These are phyloP conservation scores for Syzygium oleosum DNA, from an alignment of 345 rosid species.

Conservation along the genomic window DNA sequence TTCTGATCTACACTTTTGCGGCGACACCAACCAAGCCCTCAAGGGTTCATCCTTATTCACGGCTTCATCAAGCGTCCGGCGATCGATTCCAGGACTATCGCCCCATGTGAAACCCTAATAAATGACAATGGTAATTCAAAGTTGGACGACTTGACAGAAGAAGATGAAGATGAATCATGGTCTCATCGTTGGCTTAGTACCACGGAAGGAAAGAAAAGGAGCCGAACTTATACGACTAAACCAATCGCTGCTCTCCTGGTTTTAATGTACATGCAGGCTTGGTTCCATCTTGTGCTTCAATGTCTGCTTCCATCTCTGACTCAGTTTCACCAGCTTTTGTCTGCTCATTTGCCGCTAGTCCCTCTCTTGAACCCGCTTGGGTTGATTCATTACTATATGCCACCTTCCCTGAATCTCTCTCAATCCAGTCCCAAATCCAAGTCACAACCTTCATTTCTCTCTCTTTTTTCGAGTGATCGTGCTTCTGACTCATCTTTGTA, in stretches of 20 bases:
- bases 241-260: background rate
- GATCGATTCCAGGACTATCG: background rate
- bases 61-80: background rate
- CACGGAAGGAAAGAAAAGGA: background rate
- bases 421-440: conserved; percentile 56
- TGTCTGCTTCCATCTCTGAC: background rate
- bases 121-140: background rate
- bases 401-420: conserved; percentile 24
- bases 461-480: conserved; percentile 38
- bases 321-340: background rate
- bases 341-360: conserved; percentile 2
- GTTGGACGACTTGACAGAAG: background rate
- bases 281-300: background rate
- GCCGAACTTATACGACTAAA: background rate
- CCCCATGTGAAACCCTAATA: background rate
- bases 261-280: background rate
- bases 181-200: background rate
- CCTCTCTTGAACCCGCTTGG: background rate
- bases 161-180: background rate
- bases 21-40: background rate
- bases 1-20: background rate
- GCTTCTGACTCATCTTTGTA: conserved; percentile 57
- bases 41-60: background rate
- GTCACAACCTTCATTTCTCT: conserved; percentile 44
- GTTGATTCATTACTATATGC: conserved; percentile 17